phyloP scores from a whole-genome alignment of 495 filamentous ascomycete species.

The Penicillium pulvis region DNA sequence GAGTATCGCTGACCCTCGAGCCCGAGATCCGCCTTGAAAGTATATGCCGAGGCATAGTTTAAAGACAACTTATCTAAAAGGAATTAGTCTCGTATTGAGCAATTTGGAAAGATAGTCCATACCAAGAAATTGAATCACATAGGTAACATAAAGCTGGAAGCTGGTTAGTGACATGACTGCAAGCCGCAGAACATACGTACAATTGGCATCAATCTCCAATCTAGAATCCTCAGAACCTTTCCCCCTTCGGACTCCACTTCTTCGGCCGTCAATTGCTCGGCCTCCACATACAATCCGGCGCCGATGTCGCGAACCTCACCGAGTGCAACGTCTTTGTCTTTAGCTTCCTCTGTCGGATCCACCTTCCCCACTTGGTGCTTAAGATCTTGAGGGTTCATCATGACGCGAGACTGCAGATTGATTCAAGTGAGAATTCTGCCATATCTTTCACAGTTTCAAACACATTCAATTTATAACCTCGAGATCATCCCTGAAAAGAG shows the following conservation, averaged over 20 bases:
- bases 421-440: neutral
- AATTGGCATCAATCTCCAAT: conserved; percentile 39
- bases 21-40: conserved; percentile 38
- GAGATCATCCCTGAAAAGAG: neutral
- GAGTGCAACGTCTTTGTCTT: conserved; percentile 18
- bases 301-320: conserved; percentile 33
- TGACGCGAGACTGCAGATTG: conserved; percentile 5
- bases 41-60: conserved; percentile 46
- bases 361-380: conserved; percentile 25
- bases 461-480: neutral
- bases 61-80: conserved; percentile 36
- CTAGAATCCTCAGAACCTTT: conserved; percentile 34
- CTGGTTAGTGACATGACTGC: neutral
- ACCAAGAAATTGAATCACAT: conserved; percentile 42
- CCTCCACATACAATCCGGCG: conserved; percentile 35
- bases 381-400: conserved; percentile 1
- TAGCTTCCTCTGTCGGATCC: conserved; percentile 22
- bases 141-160: conserved; percentile 37
- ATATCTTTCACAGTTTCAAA: too few relatives aligned
- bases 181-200: conserved; percentile 16
- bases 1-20: conserved; percentile 58
- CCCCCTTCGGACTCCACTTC: conserved; percentile 36
- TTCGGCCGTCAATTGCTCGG: conserved; percentile 32
- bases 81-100: neutral
- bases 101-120: neutral